phyloP scores from a whole-genome alignment of 2,329 filamentous ascomycete genomes.

The Xylariales sp. region DNA sequence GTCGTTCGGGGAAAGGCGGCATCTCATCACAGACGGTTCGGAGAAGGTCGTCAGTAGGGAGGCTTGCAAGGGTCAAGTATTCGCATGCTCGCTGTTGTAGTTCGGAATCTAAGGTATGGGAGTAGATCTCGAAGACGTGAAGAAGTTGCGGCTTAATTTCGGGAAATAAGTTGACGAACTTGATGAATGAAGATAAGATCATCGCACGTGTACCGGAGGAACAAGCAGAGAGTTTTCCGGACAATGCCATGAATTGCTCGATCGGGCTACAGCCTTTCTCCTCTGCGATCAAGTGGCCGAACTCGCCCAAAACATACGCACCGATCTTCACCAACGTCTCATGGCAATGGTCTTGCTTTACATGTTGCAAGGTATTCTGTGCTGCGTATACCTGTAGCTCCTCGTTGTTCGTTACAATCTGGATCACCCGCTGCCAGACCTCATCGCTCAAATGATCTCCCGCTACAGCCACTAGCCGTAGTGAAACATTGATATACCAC shows the following conservation, averaged over 20 bases:
- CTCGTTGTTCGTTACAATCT: conserved; percentile 99
- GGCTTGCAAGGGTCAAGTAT: conserved; percentile 85
- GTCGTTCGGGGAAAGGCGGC: conserved; percentile 95
- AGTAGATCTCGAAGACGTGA: conserved; percentile 90
- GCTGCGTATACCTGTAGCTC: conserved; percentile 97
- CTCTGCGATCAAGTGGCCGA: conserved; percentile 95
- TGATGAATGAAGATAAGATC: conserved; percentile 94
- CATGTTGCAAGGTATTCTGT: conserved; percentile 89
- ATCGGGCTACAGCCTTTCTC: conserved; percentile 93
- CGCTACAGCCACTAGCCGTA: conserved; percentile 93
- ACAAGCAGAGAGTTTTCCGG: conserved; percentile 88
- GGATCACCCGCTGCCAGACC: conserved; percentile 98
- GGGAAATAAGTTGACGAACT: conserved; percentile 97
- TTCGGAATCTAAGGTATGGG: conserved; percentile 93
- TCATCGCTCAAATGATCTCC: conserved; percentile 99
- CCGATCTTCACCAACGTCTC: conserved; percentile 98
- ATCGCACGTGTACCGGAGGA: conserved; percentile 92
- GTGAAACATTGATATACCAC: conserved; percentile 98
- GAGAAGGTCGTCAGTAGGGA: conserved; percentile 90
- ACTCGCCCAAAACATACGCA: conserved; percentile 94
- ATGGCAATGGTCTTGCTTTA: conserved; percentile 93
- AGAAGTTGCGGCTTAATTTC: conserved; percentile 97
- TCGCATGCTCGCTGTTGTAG: conserved; percentile 97
- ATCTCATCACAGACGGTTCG: conserved; percentile 97
- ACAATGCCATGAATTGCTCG: conserved; percentile 93